Conservation (phyloP, 148 eudicot genomes). For the Drosera capensis region DNA sequence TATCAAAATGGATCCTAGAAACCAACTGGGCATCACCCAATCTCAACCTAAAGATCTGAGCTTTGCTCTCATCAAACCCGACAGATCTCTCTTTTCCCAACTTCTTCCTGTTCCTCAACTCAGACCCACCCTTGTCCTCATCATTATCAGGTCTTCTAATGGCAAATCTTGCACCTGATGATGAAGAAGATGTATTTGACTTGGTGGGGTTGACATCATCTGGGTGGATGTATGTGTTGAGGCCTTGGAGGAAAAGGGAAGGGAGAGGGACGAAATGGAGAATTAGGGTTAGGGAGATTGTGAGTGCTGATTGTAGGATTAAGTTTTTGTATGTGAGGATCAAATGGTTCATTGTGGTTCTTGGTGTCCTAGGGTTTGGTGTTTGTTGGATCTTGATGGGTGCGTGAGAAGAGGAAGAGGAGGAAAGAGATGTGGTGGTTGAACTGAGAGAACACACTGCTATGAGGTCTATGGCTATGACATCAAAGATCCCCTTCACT, state of each 20-base stretch:
- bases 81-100: constrained; percentile 45
- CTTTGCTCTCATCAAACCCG: constrained; percentile 86
- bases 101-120: constrained; percentile 55
- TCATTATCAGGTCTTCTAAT: constrained; percentile 56
- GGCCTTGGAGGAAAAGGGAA: constrained; percentile 43
- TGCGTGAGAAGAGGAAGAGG: too few species aligned
- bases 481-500: too few species aligned
- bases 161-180: constrained; percentile 46
- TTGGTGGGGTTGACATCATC: constrained; percentile 60
- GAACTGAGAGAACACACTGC: too few species aligned
- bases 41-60: constrained; percentile 88
- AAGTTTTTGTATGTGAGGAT: constrained; percentile 26
- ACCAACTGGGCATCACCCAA: constrained; percentile 66
- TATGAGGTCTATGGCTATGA: too few species aligned
- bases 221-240: constrained; percentile 94
- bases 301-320: constrained; percentile 36
- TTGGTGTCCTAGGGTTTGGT: too few species aligned
- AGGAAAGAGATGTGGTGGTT: too few species aligned
- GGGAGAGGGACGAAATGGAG: constrained; percentile 50
- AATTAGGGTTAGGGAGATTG: constrained; percentile 36
- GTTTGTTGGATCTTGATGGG: too few species aligned
- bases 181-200: too few species aligned
- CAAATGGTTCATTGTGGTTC: background rate
- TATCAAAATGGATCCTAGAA: constrained; percentile 44
- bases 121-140: constrained; percentile 19